Percentiles rank a stretch among this genome's conserved stretches.
phyloP scores from a whole-genome alignment of 768 basidiomycete genomes.

The Leccinum truebloodii region DNA sequence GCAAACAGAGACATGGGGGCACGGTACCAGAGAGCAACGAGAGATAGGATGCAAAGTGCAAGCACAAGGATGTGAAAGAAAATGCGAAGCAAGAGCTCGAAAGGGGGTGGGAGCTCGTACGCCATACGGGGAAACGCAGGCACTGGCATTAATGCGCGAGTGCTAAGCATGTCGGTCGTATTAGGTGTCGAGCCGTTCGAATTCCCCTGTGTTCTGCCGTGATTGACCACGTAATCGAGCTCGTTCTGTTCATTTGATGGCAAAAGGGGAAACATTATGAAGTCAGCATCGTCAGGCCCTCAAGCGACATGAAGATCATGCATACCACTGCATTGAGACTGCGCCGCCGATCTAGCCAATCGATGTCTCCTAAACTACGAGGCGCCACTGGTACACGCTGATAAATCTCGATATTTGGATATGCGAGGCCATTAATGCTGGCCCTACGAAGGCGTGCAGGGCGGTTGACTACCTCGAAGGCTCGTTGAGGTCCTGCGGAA shows the following conservation, averaged over 20 bases:
- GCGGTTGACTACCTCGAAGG: slow-evolving; percentile 53
- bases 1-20: slow-evolving; percentile 58
- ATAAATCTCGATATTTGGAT: slow-evolving; percentile 45
- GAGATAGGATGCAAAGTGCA: slow-evolving; percentile 55
- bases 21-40: slow-evolving; percentile 59
- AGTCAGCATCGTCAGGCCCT: slow-evolving; percentile 23
- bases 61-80: slow-evolving; percentile 60
- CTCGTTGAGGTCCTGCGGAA: slow-evolving; percentile 37
- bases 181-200: slow-evolving; percentile 49
- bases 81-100: slow-evolving; percentile 45
- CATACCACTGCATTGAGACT: slow-evolving; percentile 71
- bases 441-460: slow-evolving; percentile 54
- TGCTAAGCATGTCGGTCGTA: slow-evolving; percentile 51
- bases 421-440: slow-evolving; percentile 44
- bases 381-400: slow-evolving; percentile 46
- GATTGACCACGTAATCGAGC: slow-evolving; percentile 66
- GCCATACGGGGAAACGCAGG: slow-evolving; percentile 24
- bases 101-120: slow-evolving; percentile 38
- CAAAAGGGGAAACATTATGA: slow-evolving; percentile 12
- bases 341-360: slow-evolving; percentile 76
- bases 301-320: slow-evolving; percentile 22
- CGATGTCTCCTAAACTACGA: slow-evolving; percentile 66
- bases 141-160: slow-evolving; percentile 37
- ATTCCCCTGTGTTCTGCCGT: slow-evolving; percentile 44
- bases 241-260: slow-evolving; percentile 54